phyloP scores from a whole-genome alignment of 345 rosid genomes.

The Camelina laxa region DNA sequence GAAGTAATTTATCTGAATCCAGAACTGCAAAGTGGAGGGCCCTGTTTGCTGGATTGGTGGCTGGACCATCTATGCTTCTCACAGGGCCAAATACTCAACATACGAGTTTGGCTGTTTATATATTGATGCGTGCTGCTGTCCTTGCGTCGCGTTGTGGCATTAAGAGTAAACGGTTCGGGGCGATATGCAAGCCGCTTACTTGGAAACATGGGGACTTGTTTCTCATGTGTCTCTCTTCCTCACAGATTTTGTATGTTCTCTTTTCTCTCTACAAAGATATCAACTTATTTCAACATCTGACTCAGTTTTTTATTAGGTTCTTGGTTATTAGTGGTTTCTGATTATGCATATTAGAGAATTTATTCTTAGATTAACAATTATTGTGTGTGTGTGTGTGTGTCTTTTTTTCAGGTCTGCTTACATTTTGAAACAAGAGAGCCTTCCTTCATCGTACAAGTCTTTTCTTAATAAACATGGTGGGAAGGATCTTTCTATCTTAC shows the following conservation, averaged over 20 bases:
- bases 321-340: conserved; percentile 1
- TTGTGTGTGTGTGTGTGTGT: neutral
- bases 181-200: conserved; percentile 86
- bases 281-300: neutral
- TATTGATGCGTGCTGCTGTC: conserved; percentile 92
- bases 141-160: conserved; percentile 94
- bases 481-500: conserved; percentile 66
- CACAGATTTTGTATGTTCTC: conserved; percentile 80
- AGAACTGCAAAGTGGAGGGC: conserved; percentile 96
- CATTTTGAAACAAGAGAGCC: conserved; percentile 83
- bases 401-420: conserved; percentile 75
- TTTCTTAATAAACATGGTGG: conserved; percentile 91
- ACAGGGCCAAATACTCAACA: conserved; percentile 84
- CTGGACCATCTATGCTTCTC: conserved; percentile 96
- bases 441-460: conserved; percentile 90
- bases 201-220: conserved; percentile 97
- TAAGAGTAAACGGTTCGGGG: conserved; percentile 81
- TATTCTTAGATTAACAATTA: neutral
- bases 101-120: conserved; percentile 85
- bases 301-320: too few species aligned
- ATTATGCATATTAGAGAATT: neutral
- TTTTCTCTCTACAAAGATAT: neutral
- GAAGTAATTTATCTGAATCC: conserved; percentile 29
- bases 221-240: conserved; percentile 96
- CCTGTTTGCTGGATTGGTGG: conserved; percentile 80